Evolutionary conservation across 345 rosid genomes (phyloP).

Genomic region (Brassica juncea): DNA sequence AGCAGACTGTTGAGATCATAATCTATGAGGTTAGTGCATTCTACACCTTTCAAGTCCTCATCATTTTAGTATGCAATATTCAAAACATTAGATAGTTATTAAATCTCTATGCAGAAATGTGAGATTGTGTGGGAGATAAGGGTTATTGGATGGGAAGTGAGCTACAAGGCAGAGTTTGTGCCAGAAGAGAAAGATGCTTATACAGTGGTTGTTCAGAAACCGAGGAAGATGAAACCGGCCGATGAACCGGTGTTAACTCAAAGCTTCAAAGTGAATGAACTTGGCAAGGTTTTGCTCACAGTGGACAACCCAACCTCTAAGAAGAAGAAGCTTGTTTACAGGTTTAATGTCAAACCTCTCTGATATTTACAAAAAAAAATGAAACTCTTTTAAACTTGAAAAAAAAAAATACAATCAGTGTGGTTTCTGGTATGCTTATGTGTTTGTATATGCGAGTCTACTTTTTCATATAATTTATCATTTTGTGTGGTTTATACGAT

Average conservation of each 20-base stretch:
- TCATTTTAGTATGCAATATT: background rate
- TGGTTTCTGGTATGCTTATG: background rate
- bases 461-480: slow-evolving; percentile 12
- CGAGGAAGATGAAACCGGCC: slow-evolving; percentile 60
- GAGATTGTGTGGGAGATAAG: slow-evolving; percentile 78
- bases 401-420: background rate
- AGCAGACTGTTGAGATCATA: slow-evolving; percentile 84
- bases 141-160: slow-evolving; percentile 94
- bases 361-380: slow-evolving; percentile 4
- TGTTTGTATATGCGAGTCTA: slow-evolving; percentile 29
- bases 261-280: slow-evolving; percentile 68
- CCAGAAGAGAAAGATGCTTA: slow-evolving; percentile 68
- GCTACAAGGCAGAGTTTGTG: slow-evolving; percentile 77
- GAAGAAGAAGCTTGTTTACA: slow-evolving; percentile 90
- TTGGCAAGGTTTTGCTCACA: slow-evolving; percentile 75
- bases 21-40: slow-evolving; percentile 65
- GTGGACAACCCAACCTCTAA: slow-evolving; percentile 82
- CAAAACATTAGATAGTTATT: background rate
- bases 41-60: background rate
- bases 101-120: slow-evolving; percentile 57
- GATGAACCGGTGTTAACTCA: slow-evolving; percentile 72
- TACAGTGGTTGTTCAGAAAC: slow-evolving; percentile 70
- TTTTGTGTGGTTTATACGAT: slow-evolving; percentile 34
- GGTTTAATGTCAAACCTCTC: slow-evolving; percentile 74
- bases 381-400: background rate